Evolutionary conservation across 306 rosid genomes (phyloP), one percentile per base, ranked within the genome.

Genomic region (Castanopsis chinensis): DNA sequence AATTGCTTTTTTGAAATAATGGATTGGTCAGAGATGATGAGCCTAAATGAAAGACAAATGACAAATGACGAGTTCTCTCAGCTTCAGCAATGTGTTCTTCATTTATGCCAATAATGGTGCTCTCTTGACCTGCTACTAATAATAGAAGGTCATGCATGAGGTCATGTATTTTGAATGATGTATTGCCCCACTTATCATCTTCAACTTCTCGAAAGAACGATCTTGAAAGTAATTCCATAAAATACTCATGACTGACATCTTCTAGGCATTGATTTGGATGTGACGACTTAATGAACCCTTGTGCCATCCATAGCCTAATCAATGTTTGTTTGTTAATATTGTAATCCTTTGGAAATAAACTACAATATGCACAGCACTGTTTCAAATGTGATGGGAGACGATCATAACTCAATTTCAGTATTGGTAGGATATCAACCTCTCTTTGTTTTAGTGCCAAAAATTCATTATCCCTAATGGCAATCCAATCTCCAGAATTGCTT

Each of bases 91-190:
- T 43, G 51, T 43, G 3, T 10, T 2, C 12, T 6, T 1, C 13
- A 8, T 43, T 0, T 43, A 0, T 35, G 41, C 2, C 41, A 43
- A 43, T 10, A 43, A 2, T 7, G 27, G 49, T 71, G 35, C 41
- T 35, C 0, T 79, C 78, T 1, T 9, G n/a, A 17, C 84, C 76
- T 9, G n/a, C 73, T 20, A 83, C 72, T 2, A 14, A 33, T 5
- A 0, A 33, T 76, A 90, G 80, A 15, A 89, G 79, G 45, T 84
- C 87, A 82, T 84, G 85, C 41, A 89, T 83, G 18, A 80, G 81
- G 21, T 63, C 77, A 1, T 74, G 80, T 49, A 85, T 74, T 60
- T 78, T 81, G 69, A 71, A 87, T 35, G 41, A 20, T 1, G 1
- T 0, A 3, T 63, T 27, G 0, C 25, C 83, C 3, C 0, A n/a